These are phyloP conservation scores for Tricholoma saponaceum DNA, from an alignment of 768 basidiomycete species.

Conservation along the genomic window DNA sequence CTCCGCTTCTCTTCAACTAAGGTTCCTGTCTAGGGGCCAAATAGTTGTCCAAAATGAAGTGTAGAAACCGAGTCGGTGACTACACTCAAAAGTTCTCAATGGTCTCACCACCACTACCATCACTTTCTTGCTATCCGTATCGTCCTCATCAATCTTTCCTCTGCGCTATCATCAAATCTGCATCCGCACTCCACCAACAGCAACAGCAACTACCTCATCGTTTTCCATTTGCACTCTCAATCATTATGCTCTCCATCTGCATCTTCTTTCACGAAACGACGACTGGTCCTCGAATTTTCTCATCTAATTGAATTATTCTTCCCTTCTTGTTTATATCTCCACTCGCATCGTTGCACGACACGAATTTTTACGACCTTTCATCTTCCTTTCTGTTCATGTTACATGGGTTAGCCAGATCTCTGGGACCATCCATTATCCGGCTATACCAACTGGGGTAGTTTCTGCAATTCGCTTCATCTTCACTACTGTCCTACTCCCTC, in stretches of 20 bases:
- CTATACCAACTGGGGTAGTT: slow-evolving; percentile 5
- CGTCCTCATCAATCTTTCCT: slow-evolving; percentile 9
- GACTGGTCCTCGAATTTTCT: slow-evolving; percentile 13
- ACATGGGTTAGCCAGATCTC: slow-evolving; percentile 14
- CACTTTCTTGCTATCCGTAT: slow-evolving; percentile 4
- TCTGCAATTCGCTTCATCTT: slow-evolving; percentile 2
- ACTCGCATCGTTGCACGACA: slow-evolving; percentile 37
- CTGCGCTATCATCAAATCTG: slow-evolving; percentile 14
- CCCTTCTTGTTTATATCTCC: slow-evolving; percentile 23
- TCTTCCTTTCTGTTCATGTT: slow-evolving; percentile 17
- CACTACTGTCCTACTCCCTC: background rate
- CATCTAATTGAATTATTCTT: slow-evolving; percentile 21
- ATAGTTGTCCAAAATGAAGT: slow-evolving; percentile 1
- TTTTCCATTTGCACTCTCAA: slow-evolving; percentile 11
- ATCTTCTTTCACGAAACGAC: slow-evolving; percentile 6
- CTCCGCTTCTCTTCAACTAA: slow-evolving; percentile 49
- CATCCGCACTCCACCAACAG: slow-evolving; percentile 14
- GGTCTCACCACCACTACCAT: slow-evolving; percentile 11
- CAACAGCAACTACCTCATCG: slow-evolving; percentile 21
- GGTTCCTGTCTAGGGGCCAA: background rate
- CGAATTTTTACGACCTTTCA: slow-evolving; percentile 27
- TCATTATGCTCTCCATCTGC: background rate
- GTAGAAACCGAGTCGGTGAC: slow-evolving; percentile 4
- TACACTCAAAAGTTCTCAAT: slow-evolving; percentile 9
- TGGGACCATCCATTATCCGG: slow-evolving; percentile 5